A percentile compares a stretch with the other conserved stretches of the same genome.
These are phyloP conservation scores for Globisporangium yorkense DNA, from an alignment of 352 stramenopile genomes.

Conservation along the genomic window DNA sequence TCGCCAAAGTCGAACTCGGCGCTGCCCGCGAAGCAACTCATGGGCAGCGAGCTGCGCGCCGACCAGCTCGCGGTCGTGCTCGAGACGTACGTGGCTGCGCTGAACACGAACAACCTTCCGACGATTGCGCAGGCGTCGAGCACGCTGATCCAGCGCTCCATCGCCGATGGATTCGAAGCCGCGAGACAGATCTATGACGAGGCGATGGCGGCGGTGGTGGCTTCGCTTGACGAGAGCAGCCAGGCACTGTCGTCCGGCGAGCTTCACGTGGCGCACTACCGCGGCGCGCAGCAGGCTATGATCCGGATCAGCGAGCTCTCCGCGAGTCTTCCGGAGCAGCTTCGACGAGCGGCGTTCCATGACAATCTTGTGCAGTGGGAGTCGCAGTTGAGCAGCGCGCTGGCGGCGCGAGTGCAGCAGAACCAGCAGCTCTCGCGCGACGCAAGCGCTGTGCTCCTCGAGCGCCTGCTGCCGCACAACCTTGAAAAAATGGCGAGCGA, in stretches of 20 bases:
- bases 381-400: conserved; percentile 7
- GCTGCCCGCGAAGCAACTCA: conserved; percentile 38
- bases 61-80: conserved; percentile 37
- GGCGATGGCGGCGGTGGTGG: neutral
- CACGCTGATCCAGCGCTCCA: conserved; percentile 29
- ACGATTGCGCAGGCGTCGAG: conserved; percentile 41
- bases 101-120: conserved; percentile 36
- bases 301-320: conserved; percentile 20
- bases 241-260: conserved; percentile 9
- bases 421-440: conserved; percentile 14
- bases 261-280: conserved; percentile 24
- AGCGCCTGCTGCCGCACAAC: conserved; percentile 29
- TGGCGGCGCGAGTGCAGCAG: conserved; percentile 9
- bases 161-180: conserved; percentile 24
- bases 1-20: conserved; percentile 22
- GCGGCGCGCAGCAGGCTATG: conserved; percentile 20
- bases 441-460: conserved; percentile 11
- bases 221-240: neutral
- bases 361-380: conserved; percentile 22
- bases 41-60: conserved; percentile 26
- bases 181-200: conserved; percentile 22
- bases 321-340: conserved; percentile 17
- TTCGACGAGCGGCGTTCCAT: conserved; percentile 25
- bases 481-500: conserved; percentile 31
- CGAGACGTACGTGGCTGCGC: conserved; percentile 32